phyloP scores from a whole-genome alignment of 2,329 filamentous ascomycete species.

The Podosphaera fusca region DNA sequence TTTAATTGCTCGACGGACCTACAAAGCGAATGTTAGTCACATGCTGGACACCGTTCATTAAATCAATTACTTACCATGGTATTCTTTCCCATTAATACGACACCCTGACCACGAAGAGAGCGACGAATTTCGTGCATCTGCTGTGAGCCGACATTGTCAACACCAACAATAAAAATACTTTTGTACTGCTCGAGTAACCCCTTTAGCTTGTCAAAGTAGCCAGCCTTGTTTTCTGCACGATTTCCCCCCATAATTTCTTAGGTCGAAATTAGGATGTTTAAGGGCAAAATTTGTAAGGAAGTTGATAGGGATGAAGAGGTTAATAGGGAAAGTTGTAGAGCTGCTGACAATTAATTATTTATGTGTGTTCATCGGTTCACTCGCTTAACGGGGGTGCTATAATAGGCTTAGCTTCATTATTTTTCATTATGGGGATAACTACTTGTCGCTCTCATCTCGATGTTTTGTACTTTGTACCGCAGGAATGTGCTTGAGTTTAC shows the following conservation, averaged over 20 bases:
- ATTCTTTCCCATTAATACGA: constrained; percentile 99
- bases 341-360: background rate
- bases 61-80: constrained; percentile 56
- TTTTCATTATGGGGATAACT: no score
- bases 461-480: no score
- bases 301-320: background rate
- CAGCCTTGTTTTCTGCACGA: constrained; percentile 77
- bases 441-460: no score
- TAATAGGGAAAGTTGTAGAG: background rate
- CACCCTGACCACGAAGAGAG: constrained; percentile 70
- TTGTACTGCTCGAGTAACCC: constrained; percentile 85
- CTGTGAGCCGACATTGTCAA: constrained; percentile 99
- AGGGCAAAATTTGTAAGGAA: constrained; percentile 33
- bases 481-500: background rate
- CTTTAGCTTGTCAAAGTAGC: constrained; percentile 99
- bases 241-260: constrained; percentile 83
- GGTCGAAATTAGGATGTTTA: constrained; percentile 95
- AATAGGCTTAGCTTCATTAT: background rate
- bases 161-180: constrained; percentile 90
- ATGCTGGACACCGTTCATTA: background rate
- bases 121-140: constrained; percentile 99
- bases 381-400: background rate
- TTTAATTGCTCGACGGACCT: constrained; percentile 93
- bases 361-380: background rate
- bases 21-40: constrained; percentile 1